Evolutionary conservation across 371 early-diverging fungal species (phyloP), one percentile per base, ranked within the genome.

Genomic region (Mortierella sp.): DNA sequence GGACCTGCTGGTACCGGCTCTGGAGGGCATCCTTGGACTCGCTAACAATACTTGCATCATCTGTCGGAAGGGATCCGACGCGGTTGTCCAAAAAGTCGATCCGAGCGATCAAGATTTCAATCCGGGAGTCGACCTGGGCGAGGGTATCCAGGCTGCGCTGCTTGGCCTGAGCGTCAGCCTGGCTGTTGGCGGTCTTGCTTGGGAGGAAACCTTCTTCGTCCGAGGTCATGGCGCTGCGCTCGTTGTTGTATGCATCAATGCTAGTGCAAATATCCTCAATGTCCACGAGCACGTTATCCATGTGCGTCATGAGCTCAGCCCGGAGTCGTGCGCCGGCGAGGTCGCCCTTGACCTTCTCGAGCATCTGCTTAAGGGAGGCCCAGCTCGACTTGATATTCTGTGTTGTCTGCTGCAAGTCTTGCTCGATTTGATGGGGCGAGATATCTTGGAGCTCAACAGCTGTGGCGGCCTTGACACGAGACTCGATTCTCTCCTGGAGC

Each of bases 31-130:
- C 83, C 44, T 80, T 70, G 63, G 88, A 48, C 73, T 80, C 68
- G 45, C 70, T 70, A 79, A 86, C 66, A 70, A 76, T 10, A 77
- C 87, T 48, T 71, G 87, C 52, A 67, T 76, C 64, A 66, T 71
- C 73, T 31, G 58, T 66, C 2, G 78, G 75, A 29, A 77, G 75
- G 19, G 87, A 86, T 5, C 86, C 87, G 58, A 89, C 84, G 29
- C 87, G 88, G 24, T 86, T 85, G 66, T 88, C 89, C 41, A 92
- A 77, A 53, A 84, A 83, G 74, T 90, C 91, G 31, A 91, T 86
- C 16, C 85, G 73, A n/a, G 88, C 63, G 29, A 89, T 86, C 37
- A 91, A 65, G 19, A 89, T 86, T 44, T 90, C 91, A 45, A 90
- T 88, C n/a, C 83, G 72, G 34, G 82, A 79, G 58, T 92, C 92